Conservation (phyloP, 192 early-diverging fungal genomes). For the Paraglomus occultum region DNA sequence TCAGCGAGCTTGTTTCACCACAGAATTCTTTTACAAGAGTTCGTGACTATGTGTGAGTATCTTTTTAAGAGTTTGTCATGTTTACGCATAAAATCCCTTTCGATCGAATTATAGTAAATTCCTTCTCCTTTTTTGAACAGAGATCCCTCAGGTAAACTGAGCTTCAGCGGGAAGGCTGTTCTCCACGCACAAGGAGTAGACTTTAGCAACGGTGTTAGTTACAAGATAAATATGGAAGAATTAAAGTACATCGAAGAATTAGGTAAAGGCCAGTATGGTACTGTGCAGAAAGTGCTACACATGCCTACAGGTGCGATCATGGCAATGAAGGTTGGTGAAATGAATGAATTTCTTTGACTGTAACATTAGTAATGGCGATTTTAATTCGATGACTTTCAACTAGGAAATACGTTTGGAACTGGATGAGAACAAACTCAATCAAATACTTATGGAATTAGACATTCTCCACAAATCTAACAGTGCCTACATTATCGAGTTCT, state of each 20-base stretch:
- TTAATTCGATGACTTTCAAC: neutral
- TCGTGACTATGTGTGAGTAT: no score
- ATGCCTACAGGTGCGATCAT: constrained; percentile 82
- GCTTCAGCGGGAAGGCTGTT: constrained; percentile 90
- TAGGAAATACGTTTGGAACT: constrained; percentile 92
- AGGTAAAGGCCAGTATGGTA: constrained; percentile 92
- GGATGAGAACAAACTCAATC: constrained; percentile 82
- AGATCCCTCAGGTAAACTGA: constrained; percentile 82
- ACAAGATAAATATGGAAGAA: constrained; percentile 87
- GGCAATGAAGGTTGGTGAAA: constrained; percentile 73
- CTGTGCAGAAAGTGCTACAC: constrained; percentile 88
- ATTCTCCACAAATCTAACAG: constrained; percentile 85
- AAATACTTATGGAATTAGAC: constrained; percentile 96
- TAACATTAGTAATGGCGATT: constrained; percentile 2
- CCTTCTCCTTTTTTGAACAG: constrained; percentile 39
- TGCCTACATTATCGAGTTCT: constrained; percentile 96
- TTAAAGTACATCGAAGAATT: constrained; percentile 74
- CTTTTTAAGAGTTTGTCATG: no score
- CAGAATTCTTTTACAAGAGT: no score
- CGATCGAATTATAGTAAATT: neutral
- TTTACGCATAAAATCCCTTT: no score
- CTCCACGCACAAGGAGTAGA: constrained; percentile 89
- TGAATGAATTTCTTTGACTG: neutral
- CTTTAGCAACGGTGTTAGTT: constrained; percentile 84
- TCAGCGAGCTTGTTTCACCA: no score